Evolutionary conservation across 345 rosid genomes (phyloP).

Genomic region (Noccaea caerulescens): DNA sequence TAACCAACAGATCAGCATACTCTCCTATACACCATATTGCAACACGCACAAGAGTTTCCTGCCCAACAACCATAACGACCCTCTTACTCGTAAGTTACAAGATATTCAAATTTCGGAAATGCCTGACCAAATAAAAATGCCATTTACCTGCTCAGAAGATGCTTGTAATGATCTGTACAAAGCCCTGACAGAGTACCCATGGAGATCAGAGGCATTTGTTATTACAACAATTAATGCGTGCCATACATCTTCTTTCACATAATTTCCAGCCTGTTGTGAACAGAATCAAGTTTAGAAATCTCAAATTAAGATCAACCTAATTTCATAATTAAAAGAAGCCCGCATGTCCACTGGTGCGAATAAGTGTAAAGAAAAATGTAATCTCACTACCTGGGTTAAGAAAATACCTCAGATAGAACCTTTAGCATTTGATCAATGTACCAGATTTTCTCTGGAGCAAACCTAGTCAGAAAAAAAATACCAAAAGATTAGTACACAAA

Average conservation of each 20-base stretch:
- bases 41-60: slow-evolving; percentile 92
- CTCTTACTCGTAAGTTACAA: slow-evolving; percentile 37
- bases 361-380: slow-evolving; percentile 7
- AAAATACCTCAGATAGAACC: slow-evolving; percentile 91
- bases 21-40: slow-evolving; percentile 98
- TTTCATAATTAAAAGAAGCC: slow-evolving; percentile 17
- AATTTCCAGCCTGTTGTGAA: slow-evolving; percentile 85
- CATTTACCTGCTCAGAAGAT: slow-evolving; percentile 77
- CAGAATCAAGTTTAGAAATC: slow-evolving; percentile 42
- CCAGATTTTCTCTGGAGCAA: slow-evolving; percentile 94
- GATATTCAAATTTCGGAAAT: slow-evolving; percentile 29
- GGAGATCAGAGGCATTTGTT: slow-evolving; percentile 94
- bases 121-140: slow-evolving; percentile 21
- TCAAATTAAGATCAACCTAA: slow-evolving; percentile 16
- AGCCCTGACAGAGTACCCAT: slow-evolving; percentile 90
- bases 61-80: slow-evolving; percentile 41
- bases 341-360: slow-evolving; percentile 12
- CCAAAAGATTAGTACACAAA: slow-evolving; percentile 35
- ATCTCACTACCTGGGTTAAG: slow-evolving; percentile 9
- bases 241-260: slow-evolving; percentile 96
- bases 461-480: slow-evolving; percentile 59
- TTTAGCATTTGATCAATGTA: slow-evolving; percentile 98
- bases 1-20: slow-evolving; percentile 92
- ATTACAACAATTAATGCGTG: slow-evolving; percentile 87
- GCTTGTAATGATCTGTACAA: slow-evolving; percentile 76